Evolutionary conservation across 2,329 filamentous ascomycete genomes (phyloP), one percentile per base, ranked within the genome.

Genomic region (Fusarium tricinctum): DNA sequence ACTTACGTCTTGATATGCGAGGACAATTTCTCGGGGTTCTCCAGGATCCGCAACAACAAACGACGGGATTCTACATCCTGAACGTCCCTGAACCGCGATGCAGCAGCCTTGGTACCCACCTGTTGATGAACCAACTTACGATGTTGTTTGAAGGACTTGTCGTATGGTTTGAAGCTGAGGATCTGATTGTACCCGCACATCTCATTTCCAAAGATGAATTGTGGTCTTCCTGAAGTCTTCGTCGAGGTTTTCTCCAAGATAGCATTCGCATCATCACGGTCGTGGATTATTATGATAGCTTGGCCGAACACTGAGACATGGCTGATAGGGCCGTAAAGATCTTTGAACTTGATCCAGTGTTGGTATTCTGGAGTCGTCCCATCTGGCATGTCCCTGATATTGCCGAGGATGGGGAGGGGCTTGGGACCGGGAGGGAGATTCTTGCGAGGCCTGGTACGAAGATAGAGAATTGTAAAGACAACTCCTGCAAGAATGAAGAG

Each of bases 391-490:
- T 86, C 83, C 3, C 63, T 61, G 15, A 86, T 61, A 62, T 86
- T 87, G 6, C 85, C 85, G 1, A 87, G 22, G 0, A 87, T 22
- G 0, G 83, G 82, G 10, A 82, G 68, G 0, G 78, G 79, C 28
- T 77, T 83, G 0, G 85, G 85, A 0, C 85, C 85, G 1, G 85
- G 85, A 2, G 84, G 85, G 2, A 58, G 49, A 0, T 40, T 58
- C 13, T 38, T 45, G 17, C 14, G 35, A 3, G 23, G 30, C 2
- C 0, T 58, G 9, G 23, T 39, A 0, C 30, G 19, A 3, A 55
- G 1, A 13, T 26, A 32, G 13, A 30, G 7, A 4, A 55, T 8
- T 5, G 3, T 0, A 5, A 45, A 2, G 9, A 6, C 19, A 12
- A 45, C 1, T 0, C 23, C 55, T 9, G 45, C 1, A 1, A 32